Evolutionary conservation across 257 asterid species (phyloP), one percentile per base, ranked within the genome.

Genomic region (Cinchona pubescens): DNA sequence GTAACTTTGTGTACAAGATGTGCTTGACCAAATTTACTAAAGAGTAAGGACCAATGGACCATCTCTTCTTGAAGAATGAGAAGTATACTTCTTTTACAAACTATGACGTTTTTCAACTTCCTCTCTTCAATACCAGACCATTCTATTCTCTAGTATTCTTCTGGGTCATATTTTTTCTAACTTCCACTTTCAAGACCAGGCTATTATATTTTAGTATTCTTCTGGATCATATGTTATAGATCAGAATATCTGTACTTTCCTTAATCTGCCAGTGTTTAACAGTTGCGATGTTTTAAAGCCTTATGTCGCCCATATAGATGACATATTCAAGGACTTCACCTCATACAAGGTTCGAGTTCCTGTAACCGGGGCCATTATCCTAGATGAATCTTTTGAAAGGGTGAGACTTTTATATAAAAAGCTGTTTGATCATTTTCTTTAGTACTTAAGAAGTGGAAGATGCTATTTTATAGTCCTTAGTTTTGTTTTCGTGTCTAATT

Each of bases 311-410:
- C 97, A 92, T 79, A 78, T 92, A 59, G 97, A 92, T 74, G 96
- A 92, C 80, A 92, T 90, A 77, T 90, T 92, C 82, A 92, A 92
- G 89, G 96, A 92, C 84, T 92, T 92, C 76, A 92, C 96, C 29
- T 88, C 97, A 25, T 92, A 92, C 82, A 92, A 92, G 81, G 92
- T 88, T 77, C 93, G 97, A 72, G 97, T 92, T 85, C 97, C 97
- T 64, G 96, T 92, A 65, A 88, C 93, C 3, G 97, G 94, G 82
- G 96, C 96, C 79, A 92, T 92, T 49, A 92, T 92, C 76, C 86
- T 92, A 83, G 97, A 92, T 72, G 90, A 88, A 80, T 83, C 94
- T 69, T 90, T 81, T 74, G 93, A 92, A 82, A 84, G 96, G 90
- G 97, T 92, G 82, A 85, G 92, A 43, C 59, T 58, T 63, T 42